phyloP scores from a whole-genome alignment of 2,329 filamentous ascomycete species.

The Tolypocladium endophyticum region DNA sequence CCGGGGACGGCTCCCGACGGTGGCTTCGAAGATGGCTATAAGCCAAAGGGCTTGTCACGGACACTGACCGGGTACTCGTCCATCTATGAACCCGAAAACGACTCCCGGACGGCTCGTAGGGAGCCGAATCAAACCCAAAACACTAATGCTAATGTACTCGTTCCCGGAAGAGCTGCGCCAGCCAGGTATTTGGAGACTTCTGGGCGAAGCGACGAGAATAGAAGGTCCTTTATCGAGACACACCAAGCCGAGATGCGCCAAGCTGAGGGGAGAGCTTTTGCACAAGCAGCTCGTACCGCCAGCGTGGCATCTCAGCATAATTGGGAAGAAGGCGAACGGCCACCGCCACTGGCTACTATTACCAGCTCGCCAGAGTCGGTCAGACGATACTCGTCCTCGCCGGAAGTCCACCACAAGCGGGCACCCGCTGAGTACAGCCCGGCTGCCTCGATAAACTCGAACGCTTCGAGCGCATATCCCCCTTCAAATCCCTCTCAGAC shows the following conservation, averaged over 20 bases:
- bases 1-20: conserved; percentile 3
- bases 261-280: conserved; percentile 49
- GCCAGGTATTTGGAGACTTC: conserved; percentile 32
- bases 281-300: conserved; percentile 31
- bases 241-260: conserved; percentile 50
- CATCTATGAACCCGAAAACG: conserved; percentile 14
- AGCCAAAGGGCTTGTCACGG: conserved; percentile 42
- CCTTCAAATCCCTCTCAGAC: conserved; percentile 8
- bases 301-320: conserved; percentile 21
- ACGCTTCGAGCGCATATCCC: conserved; percentile 17
- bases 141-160: conserved; percentile 10
- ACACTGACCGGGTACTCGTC: conserved; percentile 46
- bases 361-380: conserved; percentile 15
- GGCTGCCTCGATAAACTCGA: conserved; percentile 23
- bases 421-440: conserved; percentile 29
- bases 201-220: conserved; percentile 36
- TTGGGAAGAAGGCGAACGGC: conserved; percentile 17
- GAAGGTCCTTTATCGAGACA: conserved; percentile 47
- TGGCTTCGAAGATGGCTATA: conserved; percentile 31
- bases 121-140: not conserved
- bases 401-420: conserved; percentile 14
- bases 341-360: conserved; percentile 6
- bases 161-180: conserved; percentile 21
- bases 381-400: conserved; percentile 14
- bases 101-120: not conserved